Evolutionary conservation across 2,329 filamentous ascomycete genomes (phyloP).

Genomic region (Coniochaeta ligniaria): DNA sequence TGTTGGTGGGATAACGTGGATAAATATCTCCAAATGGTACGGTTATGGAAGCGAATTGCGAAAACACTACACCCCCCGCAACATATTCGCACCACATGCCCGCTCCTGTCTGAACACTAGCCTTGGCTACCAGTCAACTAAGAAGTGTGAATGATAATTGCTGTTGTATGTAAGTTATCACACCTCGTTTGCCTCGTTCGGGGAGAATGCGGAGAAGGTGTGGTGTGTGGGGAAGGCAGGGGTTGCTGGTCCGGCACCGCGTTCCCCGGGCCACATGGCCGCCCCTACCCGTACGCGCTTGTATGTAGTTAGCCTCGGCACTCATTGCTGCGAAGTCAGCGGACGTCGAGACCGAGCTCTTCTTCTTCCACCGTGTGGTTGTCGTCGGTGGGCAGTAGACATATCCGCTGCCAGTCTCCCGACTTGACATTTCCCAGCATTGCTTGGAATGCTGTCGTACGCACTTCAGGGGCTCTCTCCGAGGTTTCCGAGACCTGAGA

Average conservation of each 20-base stretch:
- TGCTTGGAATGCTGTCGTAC: slow-evolving; percentile 21
- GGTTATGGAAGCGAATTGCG: background rate
- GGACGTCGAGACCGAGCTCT: slow-evolving; percentile 21
- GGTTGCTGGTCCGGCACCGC: background rate
- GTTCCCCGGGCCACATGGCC: background rate
- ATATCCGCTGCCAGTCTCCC: slow-evolving; percentile 16
- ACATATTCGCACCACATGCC: background rate
- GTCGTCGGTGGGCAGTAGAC: slow-evolving; percentile 29
- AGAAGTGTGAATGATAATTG: background rate
- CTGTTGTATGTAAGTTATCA: background rate
- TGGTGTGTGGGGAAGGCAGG: background rate
- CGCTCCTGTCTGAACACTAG: background rate
- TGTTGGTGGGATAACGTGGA: background rate
- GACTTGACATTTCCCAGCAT: slow-evolving; percentile 16
- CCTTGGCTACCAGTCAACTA: background rate
- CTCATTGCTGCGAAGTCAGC: slow-evolving; percentile 1
- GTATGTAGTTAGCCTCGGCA: background rate
- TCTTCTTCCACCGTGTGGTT: slow-evolving; percentile 26
- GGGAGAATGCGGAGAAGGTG: background rate
- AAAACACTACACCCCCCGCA: background rate
- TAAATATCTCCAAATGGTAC: background rate
- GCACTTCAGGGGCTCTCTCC: slow-evolving; percentile 17
- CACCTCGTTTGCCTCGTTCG: background rate
- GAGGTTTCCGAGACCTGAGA: slow-evolving; percentile 25
- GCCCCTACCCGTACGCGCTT: background rate